phyloP scores from a whole-genome alignment of 495 filamentous ascomycete genomes.

The Penicillium mononematosum region DNA sequence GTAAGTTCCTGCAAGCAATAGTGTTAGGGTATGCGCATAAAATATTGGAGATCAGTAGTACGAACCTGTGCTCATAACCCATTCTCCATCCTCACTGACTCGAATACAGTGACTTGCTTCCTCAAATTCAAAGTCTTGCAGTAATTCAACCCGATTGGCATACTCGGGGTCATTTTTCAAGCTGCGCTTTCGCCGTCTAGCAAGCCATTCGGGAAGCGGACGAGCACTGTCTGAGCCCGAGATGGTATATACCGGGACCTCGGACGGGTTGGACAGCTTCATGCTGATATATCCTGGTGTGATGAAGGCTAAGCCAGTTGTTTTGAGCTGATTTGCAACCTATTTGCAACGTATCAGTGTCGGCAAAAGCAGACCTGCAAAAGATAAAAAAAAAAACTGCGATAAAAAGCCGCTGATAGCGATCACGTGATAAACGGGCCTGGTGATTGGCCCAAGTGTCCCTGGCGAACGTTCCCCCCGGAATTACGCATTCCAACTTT shows the following conservation, averaged over 20 bases:
- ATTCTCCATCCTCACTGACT: conserved; percentile 93
- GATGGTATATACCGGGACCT: conserved; percentile 94
- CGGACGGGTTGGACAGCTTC: conserved; percentile 85
- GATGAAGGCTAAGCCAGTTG: conserved; percentile 7
- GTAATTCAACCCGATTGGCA: conserved; percentile 86
- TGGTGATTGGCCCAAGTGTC: conserved; percentile 29
- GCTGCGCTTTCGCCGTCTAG: conserved; percentile 85
- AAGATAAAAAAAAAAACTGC: conserved; percentile 53
- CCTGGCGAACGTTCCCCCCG: conserved; percentile 28
- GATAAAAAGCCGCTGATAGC: conserved; percentile 41
- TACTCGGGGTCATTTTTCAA: conserved; percentile 92
- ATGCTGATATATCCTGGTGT: conserved; percentile 57
- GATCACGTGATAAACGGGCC: conserved; percentile 29
- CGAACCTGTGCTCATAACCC: conserved; percentile 94
- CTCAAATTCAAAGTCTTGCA: conserved; percentile 98
- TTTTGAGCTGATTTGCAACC: conserved; percentile 5
- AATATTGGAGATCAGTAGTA: conserved; percentile 12
- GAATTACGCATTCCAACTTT: conserved; percentile 22
- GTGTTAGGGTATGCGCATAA: conserved; percentile 19
- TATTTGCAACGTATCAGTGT: conserved; percentile 7
- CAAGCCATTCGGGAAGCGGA: conserved; percentile 92
- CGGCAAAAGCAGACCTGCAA: conserved; percentile 21
- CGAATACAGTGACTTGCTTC: conserved; percentile 93
- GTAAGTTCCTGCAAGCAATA: conserved; percentile 60
- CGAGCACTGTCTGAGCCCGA: conserved; percentile 87